Percentiles rank a stretch among this genome's conserved stretches.
These are phyloP conservation scores for Rosa rugosa DNA, from an alignment of 306 rosid genomes.

Conservation along the genomic window DNA sequence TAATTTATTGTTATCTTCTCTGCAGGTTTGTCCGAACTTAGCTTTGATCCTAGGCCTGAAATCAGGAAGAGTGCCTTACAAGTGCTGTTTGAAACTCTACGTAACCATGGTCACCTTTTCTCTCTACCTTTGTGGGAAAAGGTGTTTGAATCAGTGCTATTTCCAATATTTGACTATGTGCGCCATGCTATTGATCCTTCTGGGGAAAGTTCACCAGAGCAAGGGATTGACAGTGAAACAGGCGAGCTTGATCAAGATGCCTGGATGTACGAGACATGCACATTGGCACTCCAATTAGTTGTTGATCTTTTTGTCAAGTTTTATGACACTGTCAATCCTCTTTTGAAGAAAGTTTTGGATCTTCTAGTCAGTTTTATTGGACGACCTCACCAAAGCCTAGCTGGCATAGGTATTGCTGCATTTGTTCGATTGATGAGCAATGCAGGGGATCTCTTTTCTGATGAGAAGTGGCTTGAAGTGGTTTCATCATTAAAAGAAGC, in stretches of 20 bases:
- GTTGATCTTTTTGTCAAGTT: constrained; percentile 96
- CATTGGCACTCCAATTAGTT: constrained; percentile 95
- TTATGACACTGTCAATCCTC: constrained; percentile 87
- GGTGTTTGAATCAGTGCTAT: constrained; percentile 88
- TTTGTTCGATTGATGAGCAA: constrained; percentile 97
- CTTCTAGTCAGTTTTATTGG: constrained; percentile 90
- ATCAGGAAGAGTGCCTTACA: constrained; percentile 92
- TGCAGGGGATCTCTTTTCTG: constrained; percentile 86
- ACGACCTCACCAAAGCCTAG: constrained; percentile 98
- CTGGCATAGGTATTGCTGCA: constrained; percentile 98
- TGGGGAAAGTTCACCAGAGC: constrained; percentile 51
- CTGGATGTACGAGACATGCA: constrained; percentile 98
- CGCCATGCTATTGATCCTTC: constrained; percentile 98
- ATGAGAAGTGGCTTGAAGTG: constrained; percentile 97
- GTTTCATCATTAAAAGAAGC: constrained; percentile 83
- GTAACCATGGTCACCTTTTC: constrained; percentile 97
- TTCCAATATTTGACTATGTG: constrained; percentile 95
- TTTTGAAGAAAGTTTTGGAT: constrained; percentile 78
- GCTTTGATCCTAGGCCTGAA: constrained; percentile 98
- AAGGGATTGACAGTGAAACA: constrained; percentile 47
- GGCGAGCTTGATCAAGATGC: constrained; percentile 92
- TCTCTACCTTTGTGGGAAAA: constrained; percentile 92
- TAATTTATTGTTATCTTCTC: constrained; percentile 23
- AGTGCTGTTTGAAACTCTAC: constrained; percentile 86
- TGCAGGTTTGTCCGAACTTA: constrained; percentile 97